Base-by-base conservation (phyloP, 129 eudicot species). In the Pulicaria dysenterica region DNA sequence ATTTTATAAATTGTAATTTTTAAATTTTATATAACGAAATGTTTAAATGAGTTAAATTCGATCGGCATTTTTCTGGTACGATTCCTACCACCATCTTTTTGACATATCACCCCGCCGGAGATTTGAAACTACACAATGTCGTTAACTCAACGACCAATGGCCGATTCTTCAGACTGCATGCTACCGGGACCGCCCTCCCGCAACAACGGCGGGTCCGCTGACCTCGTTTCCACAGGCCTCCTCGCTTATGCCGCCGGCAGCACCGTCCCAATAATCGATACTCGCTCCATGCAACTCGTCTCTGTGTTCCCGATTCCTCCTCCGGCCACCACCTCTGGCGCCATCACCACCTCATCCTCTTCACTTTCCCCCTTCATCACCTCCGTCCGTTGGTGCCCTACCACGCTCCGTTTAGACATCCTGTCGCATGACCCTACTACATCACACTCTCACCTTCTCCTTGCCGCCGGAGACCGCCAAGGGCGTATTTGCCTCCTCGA, bases 161-260 rank as follows among this genome's bases (percentile, higher is more conserved):
- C 47, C 43, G 83, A 81, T 76, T 76, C 92, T 5, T 85, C 87
- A 82, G 88, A 83, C 66, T 83, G 81, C 76, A 87, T 82, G 86
- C 84, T 93, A 8, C 96, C 96, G 5, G 96, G 96, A 47, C 96
- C 98, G 1, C 96, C 98, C 0, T 85, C 95, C 46, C 94, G 91
- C 76, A 83, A 73, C 91, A 93, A 93, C 56, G 85, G 85, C 73
- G 95, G 90, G 14, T 70, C 98, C 31, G 81, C 85, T 55, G 95
- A 89, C 77, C 84, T 93, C 65, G 61, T 77, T 24, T 40, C 90
- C 55, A 63, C 90, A 68, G 89, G 90, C 69, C 95, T 87, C 67
- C 87, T 87, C 66, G 95, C 96, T 2, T 90, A 82, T 75, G 95
- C 90, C 54, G 75, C 96, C 76, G 95, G 91, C 49, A 88, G 93